These are phyloP conservation scores for Skeletonema marinoi DNA, from an alignment of 108 stramenopile species.

Conservation along the genomic window DNA sequence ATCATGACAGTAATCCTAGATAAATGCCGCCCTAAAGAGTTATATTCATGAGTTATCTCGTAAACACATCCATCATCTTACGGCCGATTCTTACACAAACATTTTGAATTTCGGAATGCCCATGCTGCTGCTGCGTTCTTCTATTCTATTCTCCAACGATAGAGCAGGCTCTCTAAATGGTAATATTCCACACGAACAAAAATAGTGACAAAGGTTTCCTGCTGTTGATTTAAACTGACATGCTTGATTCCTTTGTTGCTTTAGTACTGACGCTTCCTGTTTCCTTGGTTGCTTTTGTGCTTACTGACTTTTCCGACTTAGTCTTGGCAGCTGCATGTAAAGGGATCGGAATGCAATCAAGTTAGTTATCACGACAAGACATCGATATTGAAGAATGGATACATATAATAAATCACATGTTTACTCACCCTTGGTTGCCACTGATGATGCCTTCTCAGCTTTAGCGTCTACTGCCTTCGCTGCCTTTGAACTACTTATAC, in stretches of 20 bases:
- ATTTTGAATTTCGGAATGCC: neutral
- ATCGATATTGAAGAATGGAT: neutral
- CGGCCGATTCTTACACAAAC: neutral
- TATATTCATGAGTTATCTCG: neutral
- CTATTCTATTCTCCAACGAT: too few species aligned
- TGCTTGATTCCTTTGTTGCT: neutral
- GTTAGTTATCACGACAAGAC: neutral
- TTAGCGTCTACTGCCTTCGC: neutral
- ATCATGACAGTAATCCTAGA: neutral
- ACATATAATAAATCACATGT: neutral
- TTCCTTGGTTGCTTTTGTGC: neutral
- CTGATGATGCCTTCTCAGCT: neutral
- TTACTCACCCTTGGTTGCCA: neutral
- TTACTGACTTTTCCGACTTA: neutral
- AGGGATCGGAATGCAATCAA: neutral
- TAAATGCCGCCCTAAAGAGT: neutral
- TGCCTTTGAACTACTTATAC: neutral
- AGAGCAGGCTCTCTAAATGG: neutral
- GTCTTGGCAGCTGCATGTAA: neutral
- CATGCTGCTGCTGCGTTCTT: neutral
- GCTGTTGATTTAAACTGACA: neutral
- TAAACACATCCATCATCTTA: too few species aligned
- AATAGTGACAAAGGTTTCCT: neutral
- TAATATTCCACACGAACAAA: neutral
- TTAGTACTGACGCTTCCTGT: neutral